phyloP scores from a whole-genome alignment of 345 rosid genomes.

The Eutrema heterophyllum region DNA sequence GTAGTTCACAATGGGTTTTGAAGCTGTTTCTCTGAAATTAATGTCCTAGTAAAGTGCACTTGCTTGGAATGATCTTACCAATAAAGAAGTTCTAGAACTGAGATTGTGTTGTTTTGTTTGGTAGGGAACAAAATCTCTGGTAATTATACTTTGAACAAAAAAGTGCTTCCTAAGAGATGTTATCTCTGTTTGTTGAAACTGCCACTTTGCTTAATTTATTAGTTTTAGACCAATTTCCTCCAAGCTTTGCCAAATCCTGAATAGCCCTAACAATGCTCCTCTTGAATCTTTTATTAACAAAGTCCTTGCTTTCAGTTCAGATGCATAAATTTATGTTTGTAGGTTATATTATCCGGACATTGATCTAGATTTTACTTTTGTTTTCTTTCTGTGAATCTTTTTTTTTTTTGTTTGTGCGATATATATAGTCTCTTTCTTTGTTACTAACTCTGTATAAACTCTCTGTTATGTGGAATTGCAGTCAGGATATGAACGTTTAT shows the following conservation, averaged over 20 bases:
- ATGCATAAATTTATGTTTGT: background rate
- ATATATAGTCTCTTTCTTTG: background rate
- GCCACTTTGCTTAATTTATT: background rate
- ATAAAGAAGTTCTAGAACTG: background rate
- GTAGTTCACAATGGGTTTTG: background rate
- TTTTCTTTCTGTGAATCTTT: background rate
- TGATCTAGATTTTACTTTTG: background rate
- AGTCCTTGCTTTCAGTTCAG: background rate
- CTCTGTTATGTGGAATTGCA: constrained; percentile 33
- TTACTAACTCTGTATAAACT: background rate
- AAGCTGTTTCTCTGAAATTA: background rate
- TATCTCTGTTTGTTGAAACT: background rate
- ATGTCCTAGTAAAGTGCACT: background rate
- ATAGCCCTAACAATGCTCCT: background rate
- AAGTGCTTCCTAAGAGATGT: background rate
- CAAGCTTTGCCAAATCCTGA: background rate
- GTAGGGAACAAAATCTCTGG: background rate
- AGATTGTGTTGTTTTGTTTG: background rate
- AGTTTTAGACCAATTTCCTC: background rate
- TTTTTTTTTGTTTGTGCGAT: background rate
- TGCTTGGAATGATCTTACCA: background rate
- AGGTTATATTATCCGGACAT: background rate
- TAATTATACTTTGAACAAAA: background rate
- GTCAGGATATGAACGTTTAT: constrained; percentile 79
- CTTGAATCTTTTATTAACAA: background rate